Evolutionary conservation across 2,329 filamentous ascomycete genomes (phyloP).

Genomic region (Gnomoniopsis sp.): DNA sequence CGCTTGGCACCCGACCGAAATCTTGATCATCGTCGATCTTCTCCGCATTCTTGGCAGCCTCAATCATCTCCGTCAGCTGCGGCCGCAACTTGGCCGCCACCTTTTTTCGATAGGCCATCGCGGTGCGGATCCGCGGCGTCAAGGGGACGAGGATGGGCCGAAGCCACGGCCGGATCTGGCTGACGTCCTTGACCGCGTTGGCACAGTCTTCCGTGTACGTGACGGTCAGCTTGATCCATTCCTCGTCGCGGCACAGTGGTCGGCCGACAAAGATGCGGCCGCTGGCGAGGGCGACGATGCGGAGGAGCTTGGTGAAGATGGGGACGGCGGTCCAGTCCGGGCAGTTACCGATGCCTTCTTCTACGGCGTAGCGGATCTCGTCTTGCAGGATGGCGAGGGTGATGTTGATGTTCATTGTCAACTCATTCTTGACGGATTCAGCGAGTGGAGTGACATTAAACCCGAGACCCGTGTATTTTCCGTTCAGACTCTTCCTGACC

Average conservation of each 20-base stretch:
- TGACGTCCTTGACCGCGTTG: slow-evolving; percentile 32
- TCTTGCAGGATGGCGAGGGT: not conserved
- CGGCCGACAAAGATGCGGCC: slow-evolving; percentile 43
- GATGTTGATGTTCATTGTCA: not conserved
- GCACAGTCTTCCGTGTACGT: slow-evolving; percentile 39
- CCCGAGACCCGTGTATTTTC: not conserved
- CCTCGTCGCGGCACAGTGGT: slow-evolving; percentile 40
- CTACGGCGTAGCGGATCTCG: not conserved
- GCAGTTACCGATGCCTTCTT: not conserved
- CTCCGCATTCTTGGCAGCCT: not conserved
- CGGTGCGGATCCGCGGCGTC: not conserved
- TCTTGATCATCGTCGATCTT: not conserved
- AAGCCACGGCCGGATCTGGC: slow-evolving; percentile 35
- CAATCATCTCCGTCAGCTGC: not conserved
- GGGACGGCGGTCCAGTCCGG: not conserved
- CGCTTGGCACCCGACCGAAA: not conserved
- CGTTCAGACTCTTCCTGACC: not conserved
- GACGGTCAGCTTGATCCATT: slow-evolving; percentile 43
- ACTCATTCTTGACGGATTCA: not conserved
- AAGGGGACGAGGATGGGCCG: slow-evolving; percentile 36
- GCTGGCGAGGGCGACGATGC: not conserved
- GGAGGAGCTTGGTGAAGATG: not conserved
- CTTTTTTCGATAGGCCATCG: not conserved
- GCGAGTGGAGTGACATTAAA: not conserved
- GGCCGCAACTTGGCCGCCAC: not conserved